Base-by-base conservation (phyloP, 352 stramenopile species). In the Pythium sukuiense region DNA sequence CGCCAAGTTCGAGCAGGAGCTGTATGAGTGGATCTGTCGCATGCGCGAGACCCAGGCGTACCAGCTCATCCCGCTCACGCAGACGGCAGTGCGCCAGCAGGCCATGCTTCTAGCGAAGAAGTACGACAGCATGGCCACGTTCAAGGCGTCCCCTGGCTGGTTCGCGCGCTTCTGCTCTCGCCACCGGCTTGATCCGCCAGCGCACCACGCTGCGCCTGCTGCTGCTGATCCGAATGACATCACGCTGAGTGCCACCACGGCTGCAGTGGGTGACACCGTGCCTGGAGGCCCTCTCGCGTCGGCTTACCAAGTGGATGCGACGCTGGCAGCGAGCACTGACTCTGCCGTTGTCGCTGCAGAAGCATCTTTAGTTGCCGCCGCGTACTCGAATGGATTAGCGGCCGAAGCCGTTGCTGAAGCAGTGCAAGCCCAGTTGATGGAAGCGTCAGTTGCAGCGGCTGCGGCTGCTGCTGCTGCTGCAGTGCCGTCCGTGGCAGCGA, bases 101-200 rank as follows among this genome's bases (percentile, higher is more conserved):
- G 88, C 88, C 39, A 92, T 96, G 59, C 57, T 92, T 2, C 60
- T 96, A 16, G 81, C 86, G 20, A 93, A 93, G 63, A 94, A 93
- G 53, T 93, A 93, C 69, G 83, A 93, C 29, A 77, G 73, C 35
- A 94, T 96, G 86, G 71, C 71, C 46, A 90, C 80, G 32, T 95
- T 96, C 69, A 93, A 96, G 72, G 88, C 88, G 5, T 94, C 88
- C 6, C 85, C 86, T 0, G 87, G 88, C 29, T 96, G 88, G 88
- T 96, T 95, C 63, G 83, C 86, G 61, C 86, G 88, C 63, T 96
- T 95, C 67, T 96, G 88, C 72, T 92, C 87, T 57, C 83, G 87
- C 27, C 86, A 96, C 59, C 82, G 82, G 54, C 71, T 96, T 26
- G 85, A 93, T 55, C 84, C 87, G 30, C 80, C 83, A 24, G 77